These are phyloP conservation scores for Fraxinus ornus DNA, from an alignment of 305 asterid species.

Conservation along the genomic window DNA sequence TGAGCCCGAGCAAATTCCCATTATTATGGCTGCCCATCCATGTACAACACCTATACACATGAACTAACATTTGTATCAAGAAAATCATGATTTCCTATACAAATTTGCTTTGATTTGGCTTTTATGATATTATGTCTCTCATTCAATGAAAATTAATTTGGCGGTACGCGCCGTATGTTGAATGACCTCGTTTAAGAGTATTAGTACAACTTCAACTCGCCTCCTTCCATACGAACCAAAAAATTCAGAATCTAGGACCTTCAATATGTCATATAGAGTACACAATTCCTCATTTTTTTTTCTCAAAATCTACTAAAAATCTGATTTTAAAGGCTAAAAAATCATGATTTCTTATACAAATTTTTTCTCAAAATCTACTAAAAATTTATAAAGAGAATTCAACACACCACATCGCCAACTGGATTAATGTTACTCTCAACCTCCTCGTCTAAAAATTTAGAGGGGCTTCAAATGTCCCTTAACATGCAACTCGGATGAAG, in stretches of 20 bases:
- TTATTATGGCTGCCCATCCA: slow-evolving; percentile 69
- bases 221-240: neutral
- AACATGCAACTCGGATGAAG: neutral
- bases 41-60: slow-evolving; percentile 55
- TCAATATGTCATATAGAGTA: neutral
- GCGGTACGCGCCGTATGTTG: neutral
- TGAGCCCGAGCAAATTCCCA: slow-evolving; percentile 70
- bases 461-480: neutral
- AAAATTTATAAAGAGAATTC: neutral
- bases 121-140: too few species aligned
- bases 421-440: neutral
- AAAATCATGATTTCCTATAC: neutral
- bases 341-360: too few species aligned
- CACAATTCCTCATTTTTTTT: too few species aligned
- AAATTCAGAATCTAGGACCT: neutral
- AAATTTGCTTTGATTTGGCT: neutral
- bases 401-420: neutral
- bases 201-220: neutral
- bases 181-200: neutral
- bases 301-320: too few species aligned
- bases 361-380: too few species aligned
- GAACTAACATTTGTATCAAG: neutral
- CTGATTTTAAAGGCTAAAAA: too few species aligned
- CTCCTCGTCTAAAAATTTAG: neutral
- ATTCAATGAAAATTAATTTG: neutral